These are phyloP conservation scores for Periconia sp. DNA, from an alignment of 2,329 filamentous ascomycete genomes.

Conservation along the genomic window DNA sequence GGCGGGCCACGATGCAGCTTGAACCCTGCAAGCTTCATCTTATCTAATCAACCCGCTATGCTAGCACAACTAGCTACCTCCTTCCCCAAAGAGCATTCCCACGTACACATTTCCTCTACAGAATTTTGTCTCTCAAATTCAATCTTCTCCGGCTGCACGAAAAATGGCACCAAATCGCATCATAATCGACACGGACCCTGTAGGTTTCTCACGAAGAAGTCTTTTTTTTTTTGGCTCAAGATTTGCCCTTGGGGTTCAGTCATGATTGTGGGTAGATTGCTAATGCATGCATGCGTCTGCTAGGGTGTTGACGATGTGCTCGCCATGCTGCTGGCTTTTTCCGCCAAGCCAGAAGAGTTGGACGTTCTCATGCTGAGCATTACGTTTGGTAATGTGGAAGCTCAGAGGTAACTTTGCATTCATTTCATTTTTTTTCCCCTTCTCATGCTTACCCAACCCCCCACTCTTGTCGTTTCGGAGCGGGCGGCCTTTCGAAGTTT, in stretches of 20 bases:
- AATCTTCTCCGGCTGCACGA: conserved; percentile 4
- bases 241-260: background rate
- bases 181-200: conserved; percentile 97
- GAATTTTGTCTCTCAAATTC: background rate
- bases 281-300: background rate
- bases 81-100: background rate
- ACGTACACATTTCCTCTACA: background rate
- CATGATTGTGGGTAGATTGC: background rate
- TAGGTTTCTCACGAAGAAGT: conserved; percentile 44
- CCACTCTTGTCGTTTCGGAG: too few relatives aligned
- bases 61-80: conserved; percentile 5
- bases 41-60: conserved; percentile 27
- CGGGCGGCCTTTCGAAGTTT: too few relatives aligned
- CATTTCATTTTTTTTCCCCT: conserved; percentile 1
- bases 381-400: conserved; percentile 91
- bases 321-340: conserved; percentile 84
- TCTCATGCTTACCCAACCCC: background rate
- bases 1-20: background rate
- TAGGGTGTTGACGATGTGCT: conserved; percentile 88
- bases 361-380: conserved; percentile 86
- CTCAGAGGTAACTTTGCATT: conserved; percentile 68
- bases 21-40: conserved; percentile 12
- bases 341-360: conserved; percentile 80
- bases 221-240: conserved; percentile 1
- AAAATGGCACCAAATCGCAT: conserved; percentile 64